phyloP scores from a whole-genome alignment of 2,329 filamentous ascomycete genomes.

The Ophiostoma sp. region DNA sequence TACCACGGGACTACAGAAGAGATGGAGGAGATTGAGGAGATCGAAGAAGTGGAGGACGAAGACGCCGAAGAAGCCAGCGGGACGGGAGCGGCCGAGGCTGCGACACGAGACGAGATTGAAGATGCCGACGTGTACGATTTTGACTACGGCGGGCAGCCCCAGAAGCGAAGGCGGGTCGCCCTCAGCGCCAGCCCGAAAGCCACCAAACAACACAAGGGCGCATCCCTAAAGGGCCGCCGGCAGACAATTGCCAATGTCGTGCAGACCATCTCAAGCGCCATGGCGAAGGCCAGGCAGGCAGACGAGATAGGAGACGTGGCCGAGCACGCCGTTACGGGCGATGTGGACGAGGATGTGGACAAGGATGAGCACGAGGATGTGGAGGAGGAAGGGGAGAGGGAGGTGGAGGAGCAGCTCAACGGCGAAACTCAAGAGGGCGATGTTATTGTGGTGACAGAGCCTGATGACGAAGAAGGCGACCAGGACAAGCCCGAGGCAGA shows the following conservation, averaged over 20 bases:
- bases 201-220: neutral
- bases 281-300: neutral
- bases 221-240: neutral
- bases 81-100: neutral
- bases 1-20: neutral
- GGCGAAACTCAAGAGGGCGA: neutral
- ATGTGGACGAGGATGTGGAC: neutral
- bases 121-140: neutral
- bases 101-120: neutral
- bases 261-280: neutral
- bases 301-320: neutral
- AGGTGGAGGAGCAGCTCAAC: neutral
- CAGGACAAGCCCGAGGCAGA: neutral
- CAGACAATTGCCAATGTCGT: conserved; percentile 8
- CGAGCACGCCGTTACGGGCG: neutral
- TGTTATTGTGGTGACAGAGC: neutral
- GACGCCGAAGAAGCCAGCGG: neutral
- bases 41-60: neutral
- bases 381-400: neutral
- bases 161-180: conserved; percentile 7
- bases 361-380: neutral
- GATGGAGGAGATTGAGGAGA: neutral
- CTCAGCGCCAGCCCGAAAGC: neutral
- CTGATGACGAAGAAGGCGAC: neutral
- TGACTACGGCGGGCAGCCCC: neutral